These are phyloP conservation scores for Apiotrichum veenhuisii DNA, from an alignment of 1,284 basidiomycete genomes.

Conservation along the genomic window DNA sequence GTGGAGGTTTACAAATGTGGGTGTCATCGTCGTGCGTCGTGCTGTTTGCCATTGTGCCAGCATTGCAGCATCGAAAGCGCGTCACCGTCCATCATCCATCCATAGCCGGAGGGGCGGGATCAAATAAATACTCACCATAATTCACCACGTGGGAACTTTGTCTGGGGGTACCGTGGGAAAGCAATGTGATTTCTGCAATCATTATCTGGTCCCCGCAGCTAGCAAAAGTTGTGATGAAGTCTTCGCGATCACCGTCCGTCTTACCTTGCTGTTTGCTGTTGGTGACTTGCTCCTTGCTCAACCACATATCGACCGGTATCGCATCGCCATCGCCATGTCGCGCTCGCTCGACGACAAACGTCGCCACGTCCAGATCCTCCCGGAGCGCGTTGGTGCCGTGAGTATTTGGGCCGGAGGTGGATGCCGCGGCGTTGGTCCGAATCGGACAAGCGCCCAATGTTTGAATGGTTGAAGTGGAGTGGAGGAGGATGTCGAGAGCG, in stretches of 20 bases:
- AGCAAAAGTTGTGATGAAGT: conserved; percentile 6
- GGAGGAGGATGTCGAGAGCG: too few relatives aligned
- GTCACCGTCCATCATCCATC: not conserved
- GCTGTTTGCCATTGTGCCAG: too few relatives aligned
- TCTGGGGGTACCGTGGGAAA: not conserved
- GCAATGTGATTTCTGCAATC: not conserved
- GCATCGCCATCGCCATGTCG: conserved; percentile 13
- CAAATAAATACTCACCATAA: not conserved
- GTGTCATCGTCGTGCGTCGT: not conserved
- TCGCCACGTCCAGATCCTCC: conserved; percentile 59
- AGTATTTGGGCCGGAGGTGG: conserved; percentile 9
- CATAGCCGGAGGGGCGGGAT: not conserved
- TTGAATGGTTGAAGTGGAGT: too few relatives aligned
- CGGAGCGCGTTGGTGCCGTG: conserved; percentile 65
- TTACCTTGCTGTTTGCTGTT: too few relatives aligned
- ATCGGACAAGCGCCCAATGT: too few relatives aligned
- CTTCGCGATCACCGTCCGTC: too few relatives aligned
- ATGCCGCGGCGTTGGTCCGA: too few relatives aligned
- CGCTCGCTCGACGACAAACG: conserved; percentile 39
- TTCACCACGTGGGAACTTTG: not conserved
- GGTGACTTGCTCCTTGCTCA: not conserved
- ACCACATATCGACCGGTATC: not conserved
- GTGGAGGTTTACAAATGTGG: too few relatives aligned
- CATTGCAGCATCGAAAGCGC: not conserved
- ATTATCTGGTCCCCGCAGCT: not conserved